These are phyloP conservation scores for Flaveria trinervia DNA, from an alignment of 129 eudicot genomes.

Conservation along the genomic window DNA sequence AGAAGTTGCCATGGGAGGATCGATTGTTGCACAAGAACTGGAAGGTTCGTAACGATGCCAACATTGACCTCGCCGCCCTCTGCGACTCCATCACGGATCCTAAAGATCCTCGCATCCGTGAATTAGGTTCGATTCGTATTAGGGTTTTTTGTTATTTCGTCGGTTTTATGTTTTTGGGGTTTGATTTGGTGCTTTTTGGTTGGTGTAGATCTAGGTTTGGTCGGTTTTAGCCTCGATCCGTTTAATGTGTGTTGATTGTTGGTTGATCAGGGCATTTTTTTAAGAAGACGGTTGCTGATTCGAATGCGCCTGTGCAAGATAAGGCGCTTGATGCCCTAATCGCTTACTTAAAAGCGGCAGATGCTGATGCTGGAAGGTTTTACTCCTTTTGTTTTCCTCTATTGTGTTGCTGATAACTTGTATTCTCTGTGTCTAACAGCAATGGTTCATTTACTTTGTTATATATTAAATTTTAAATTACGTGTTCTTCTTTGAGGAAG, in stretches of 20 bases:
- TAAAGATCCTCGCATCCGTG: slow-evolving; percentile 90
- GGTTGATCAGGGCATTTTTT: slow-evolving; percentile 66
- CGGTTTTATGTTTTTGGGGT: not conserved
- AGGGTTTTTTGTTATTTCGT: slow-evolving; percentile 15
- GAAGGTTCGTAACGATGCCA: slow-evolving; percentile 96
- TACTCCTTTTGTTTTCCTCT: not conserved
- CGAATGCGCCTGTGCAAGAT: slow-evolving; percentile 98
- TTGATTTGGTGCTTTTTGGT: not conserved
- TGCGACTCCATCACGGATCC: slow-evolving; percentile 87
- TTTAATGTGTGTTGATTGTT: slow-evolving; percentile 34
- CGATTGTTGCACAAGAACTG: slow-evolving; percentile 90
- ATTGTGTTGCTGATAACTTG: not conserved
- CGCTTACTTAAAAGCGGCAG: slow-evolving; percentile 80
- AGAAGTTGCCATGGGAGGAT: slow-evolving; percentile 95
- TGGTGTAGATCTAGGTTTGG: slow-evolving; percentile 40
- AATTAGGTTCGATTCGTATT: slow-evolving; percentile 61
- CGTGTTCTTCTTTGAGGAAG: not conserved
- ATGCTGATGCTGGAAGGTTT: slow-evolving; percentile 90
- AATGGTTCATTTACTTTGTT: too few relatives aligned
- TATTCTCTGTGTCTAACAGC: not conserved
- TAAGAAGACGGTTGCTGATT: slow-evolving; percentile 83
- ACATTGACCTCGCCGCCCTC: slow-evolving; percentile 81
- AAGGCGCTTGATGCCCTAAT: slow-evolving; percentile 96
- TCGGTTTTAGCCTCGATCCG: slow-evolving; percentile 32
- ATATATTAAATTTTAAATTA: not conserved